phyloP scores from a whole-genome alignment of 2,329 filamentous ascomycete genomes.

The Ophiognomonia clavigignenti-juglandacearum region DNA sequence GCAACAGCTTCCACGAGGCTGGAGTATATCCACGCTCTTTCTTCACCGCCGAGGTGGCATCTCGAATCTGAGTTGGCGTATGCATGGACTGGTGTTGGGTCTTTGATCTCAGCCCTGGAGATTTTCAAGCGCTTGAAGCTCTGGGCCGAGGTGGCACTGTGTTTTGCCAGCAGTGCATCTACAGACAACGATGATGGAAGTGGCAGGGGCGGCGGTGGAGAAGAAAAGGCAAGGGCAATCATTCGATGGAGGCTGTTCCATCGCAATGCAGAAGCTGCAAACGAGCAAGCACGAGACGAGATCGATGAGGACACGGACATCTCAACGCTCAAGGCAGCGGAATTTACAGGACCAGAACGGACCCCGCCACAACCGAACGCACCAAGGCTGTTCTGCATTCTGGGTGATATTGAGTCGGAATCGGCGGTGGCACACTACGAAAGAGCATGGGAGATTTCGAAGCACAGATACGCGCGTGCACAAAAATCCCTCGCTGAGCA shows the following conservation, averaged over 20 bases:
- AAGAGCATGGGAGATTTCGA: slow-evolving; percentile 83
- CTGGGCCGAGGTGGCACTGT: slow-evolving; percentile 93
- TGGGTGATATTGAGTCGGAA: slow-evolving; percentile 82
- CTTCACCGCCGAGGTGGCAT: slow-evolving; percentile 85
- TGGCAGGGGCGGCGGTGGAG: slow-evolving; percentile 52
- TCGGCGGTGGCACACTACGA: slow-evolving; percentile 63
- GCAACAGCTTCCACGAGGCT: slow-evolving; percentile 73
- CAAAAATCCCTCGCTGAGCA: slow-evolving; percentile 82
- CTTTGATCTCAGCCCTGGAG: slow-evolving; percentile 82
- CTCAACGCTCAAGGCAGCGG: slow-evolving; percentile 48
- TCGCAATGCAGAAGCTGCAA: slow-evolving; percentile 38
- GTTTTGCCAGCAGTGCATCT: slow-evolving; percentile 61
- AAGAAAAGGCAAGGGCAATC: slow-evolving; percentile 75
- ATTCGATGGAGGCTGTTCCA: slow-evolving; percentile 76
- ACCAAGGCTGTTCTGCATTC: slow-evolving; percentile 83
- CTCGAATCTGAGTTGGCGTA: slow-evolving; percentile 89
- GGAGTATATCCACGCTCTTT: slow-evolving; percentile 77
- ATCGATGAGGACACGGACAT: slow-evolving; percentile 53
- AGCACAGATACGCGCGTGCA: slow-evolving; percentile 74
- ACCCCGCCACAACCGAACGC: slow-evolving; percentile 73
- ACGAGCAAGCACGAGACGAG: slow-evolving; percentile 28
- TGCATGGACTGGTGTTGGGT: slow-evolving; percentile 87
- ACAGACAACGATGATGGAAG: slow-evolving; percentile 59
- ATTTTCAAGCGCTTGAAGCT: slow-evolving; percentile 92
- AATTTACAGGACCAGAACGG: slow-evolving; percentile 59